These are phyloP conservation scores for Tylopilus cervinicoccineus DNA, from an alignment of 768 basidiomycete genomes.

Conservation along the genomic window DNA sequence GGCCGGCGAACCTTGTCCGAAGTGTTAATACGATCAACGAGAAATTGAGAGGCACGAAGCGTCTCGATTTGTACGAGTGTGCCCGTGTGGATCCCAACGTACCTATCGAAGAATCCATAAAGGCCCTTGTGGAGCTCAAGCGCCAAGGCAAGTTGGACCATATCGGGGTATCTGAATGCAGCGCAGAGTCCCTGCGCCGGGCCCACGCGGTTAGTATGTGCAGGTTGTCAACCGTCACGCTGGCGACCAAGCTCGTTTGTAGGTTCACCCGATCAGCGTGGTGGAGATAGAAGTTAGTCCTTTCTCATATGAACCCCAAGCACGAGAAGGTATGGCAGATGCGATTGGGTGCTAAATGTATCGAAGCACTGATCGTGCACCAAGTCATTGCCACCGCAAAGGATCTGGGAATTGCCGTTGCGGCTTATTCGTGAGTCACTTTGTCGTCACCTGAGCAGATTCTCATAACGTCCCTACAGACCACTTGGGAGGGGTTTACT, in stretches of 20 bases:
- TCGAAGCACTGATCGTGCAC: neutral
- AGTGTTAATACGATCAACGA: slow-evolving; percentile 43
- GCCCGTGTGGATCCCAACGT: slow-evolving; percentile 42
- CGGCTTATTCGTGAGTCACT: slow-evolving; percentile 50
- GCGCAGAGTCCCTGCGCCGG: slow-evolving; percentile 43
- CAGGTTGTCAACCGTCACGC: neutral
- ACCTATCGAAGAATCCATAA: slow-evolving; percentile 44
- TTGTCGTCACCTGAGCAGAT: neutral
- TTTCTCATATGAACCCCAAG: slow-evolving; percentile 52
- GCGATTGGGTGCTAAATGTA: neutral
- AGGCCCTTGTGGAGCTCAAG: slow-evolving; percentile 39
- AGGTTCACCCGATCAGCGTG: slow-evolving; percentile 53
- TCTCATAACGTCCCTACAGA: slow-evolving; percentile 24
- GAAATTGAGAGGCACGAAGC: slow-evolving; percentile 49
- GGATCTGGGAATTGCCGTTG: slow-evolving; percentile 52
- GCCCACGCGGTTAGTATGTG: slow-evolving; percentile 20
- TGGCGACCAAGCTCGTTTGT: neutral
- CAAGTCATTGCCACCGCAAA: slow-evolving; percentile 50
- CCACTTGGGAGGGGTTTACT: slow-evolving; percentile 50
- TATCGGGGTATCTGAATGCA: slow-evolving; percentile 57
- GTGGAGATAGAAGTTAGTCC: slow-evolving; percentile 68
- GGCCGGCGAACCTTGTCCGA: slow-evolving; percentile 38
- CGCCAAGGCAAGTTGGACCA: slow-evolving; percentile 38
- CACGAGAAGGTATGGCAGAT: slow-evolving; percentile 34
- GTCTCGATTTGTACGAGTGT: slow-evolving; percentile 55